phyloP scores from a whole-genome alignment of 1,284 basidiomycete species.

The Boletus sp. region DNA sequence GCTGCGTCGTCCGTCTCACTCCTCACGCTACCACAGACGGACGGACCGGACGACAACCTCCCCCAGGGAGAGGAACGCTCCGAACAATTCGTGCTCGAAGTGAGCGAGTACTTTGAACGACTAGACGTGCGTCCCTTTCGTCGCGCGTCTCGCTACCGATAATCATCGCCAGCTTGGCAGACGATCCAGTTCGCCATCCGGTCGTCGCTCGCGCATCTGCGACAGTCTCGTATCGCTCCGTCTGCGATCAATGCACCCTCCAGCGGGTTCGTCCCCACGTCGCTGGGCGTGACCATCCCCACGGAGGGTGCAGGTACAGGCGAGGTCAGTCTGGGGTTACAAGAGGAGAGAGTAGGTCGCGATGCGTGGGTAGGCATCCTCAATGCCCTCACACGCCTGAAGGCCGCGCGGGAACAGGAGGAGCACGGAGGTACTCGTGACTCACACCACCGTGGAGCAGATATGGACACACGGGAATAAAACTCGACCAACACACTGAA shows the following conservation, averaged over 20 bases:
- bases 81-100: conserved; percentile 81
- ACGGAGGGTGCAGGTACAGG: conserved; percentile 41
- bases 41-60: conserved; percentile 61
- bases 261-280: conserved; percentile 69
- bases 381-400: conserved; percentile 63
- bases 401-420: conserved; percentile 47
- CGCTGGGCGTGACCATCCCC: conserved; percentile 76
- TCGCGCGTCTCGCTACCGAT: background rate
- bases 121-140: conserved; percentile 62
- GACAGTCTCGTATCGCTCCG: conserved; percentile 80
- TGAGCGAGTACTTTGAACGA: conserved; percentile 80
- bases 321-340: conserved; percentile 59
- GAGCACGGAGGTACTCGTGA: conserved; percentile 7
- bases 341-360: conserved; percentile 74
- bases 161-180: conserved; percentile 40
- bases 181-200: conserved; percentile 74
- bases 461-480: conserved; percentile 32
- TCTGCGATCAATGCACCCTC: conserved; percentile 79
- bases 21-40: conserved; percentile 77
- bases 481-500: conserved; percentile 1
- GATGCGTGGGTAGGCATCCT: conserved; percentile 79
- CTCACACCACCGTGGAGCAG: conserved; percentile 17
- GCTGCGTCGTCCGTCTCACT: conserved; percentile 78
- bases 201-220: conserved; percentile 76
- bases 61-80: conserved; percentile 81